These are phyloP conservation scores for Prototheca stagnorum DNA, from an alignment of 163 green algal species.

Conservation along the genomic window DNA sequence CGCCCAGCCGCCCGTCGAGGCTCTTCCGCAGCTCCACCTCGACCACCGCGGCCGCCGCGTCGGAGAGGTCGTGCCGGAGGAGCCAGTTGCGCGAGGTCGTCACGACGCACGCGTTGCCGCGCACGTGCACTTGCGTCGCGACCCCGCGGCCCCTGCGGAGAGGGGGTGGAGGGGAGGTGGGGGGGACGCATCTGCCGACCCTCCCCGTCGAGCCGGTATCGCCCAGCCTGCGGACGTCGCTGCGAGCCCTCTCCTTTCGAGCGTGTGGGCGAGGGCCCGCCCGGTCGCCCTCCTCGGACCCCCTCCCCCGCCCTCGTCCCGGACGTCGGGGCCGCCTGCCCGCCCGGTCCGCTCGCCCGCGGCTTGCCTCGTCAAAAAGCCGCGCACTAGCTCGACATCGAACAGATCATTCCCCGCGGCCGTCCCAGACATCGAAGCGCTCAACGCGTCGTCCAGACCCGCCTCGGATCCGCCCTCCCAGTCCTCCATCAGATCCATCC, in stretches of 20 bases:
- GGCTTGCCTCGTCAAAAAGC: not conserved
- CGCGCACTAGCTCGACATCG: not conserved
- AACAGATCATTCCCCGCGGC: not conserved
- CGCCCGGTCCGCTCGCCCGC: not conserved
- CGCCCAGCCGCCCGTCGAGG: slow-evolving; percentile 20
- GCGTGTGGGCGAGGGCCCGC: no score
- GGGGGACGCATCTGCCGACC: no score
- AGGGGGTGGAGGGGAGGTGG: no score
- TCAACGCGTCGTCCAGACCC: no score
- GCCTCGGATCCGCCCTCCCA: not conserved
- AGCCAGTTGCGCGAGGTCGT: slow-evolving; percentile 55
- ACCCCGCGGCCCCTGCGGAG: slow-evolving; percentile 48
- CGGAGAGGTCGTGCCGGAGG: slow-evolving; percentile 45
- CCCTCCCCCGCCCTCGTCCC: no score
- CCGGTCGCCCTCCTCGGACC: no score
- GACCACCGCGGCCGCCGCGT: slow-evolving; percentile 14
- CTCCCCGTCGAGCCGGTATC: no score
- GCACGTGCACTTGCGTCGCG: slow-evolving; percentile 37
- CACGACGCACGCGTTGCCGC: slow-evolving; percentile 43
- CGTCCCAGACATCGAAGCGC: no score
- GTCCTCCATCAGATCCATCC: slow-evolving; percentile 1
- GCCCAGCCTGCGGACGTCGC: no score
- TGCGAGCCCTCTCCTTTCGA: no score
- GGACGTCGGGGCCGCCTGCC: no score
- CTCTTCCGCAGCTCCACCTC: slow-evolving; percentile 39